These are phyloP conservation scores for Mucor irregularis DNA, from an alignment of 371 early-diverging fungal species.

Conservation along the genomic window DNA sequence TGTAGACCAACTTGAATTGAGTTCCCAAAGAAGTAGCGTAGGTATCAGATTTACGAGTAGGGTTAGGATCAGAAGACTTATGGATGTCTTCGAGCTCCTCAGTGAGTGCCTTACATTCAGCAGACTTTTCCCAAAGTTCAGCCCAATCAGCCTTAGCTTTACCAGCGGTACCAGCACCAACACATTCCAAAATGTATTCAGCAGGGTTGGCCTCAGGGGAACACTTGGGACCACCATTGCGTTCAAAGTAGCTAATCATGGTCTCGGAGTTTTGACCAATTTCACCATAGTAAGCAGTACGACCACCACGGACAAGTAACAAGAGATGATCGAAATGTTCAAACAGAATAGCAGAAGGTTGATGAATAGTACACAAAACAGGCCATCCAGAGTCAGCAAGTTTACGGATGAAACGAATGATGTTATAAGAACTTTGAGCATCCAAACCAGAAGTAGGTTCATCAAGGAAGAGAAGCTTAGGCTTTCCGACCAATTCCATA, in stretches of 20 bases:
- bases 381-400: constrained; percentile 69
- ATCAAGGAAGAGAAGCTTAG: constrained; percentile 80
- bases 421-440: constrained; percentile 68
- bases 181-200: constrained; percentile 72
- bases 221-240: constrained; percentile 61
- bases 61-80: constrained; percentile 21
- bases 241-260: constrained; percentile 66
- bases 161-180: constrained; percentile 63
- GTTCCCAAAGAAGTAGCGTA: constrained; percentile 32
- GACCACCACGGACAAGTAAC: constrained; percentile 78
- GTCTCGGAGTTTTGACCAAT: constrained; percentile 56
- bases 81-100: constrained; percentile 43
- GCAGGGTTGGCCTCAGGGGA: constrained; percentile 67
- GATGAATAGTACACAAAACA: constrained; percentile 83
- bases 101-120: constrained; percentile 37
- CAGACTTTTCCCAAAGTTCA: constrained; percentile 56
- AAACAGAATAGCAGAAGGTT: constrained; percentile 81
- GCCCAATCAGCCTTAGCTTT: constrained; percentile 64
- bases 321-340: constrained; percentile 80
- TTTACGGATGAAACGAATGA: constrained; percentile 72
- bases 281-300: constrained; percentile 81
- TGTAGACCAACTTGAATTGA: constrained; percentile 58
- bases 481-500: constrained; percentile 75
- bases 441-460: constrained; percentile 87
- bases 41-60: constrained; percentile 16